Evolutionary conservation across 257 asterid genomes (phyloP), one percentile per base, ranked within the genome.

Genomic region (Solanum acaule): DNA sequence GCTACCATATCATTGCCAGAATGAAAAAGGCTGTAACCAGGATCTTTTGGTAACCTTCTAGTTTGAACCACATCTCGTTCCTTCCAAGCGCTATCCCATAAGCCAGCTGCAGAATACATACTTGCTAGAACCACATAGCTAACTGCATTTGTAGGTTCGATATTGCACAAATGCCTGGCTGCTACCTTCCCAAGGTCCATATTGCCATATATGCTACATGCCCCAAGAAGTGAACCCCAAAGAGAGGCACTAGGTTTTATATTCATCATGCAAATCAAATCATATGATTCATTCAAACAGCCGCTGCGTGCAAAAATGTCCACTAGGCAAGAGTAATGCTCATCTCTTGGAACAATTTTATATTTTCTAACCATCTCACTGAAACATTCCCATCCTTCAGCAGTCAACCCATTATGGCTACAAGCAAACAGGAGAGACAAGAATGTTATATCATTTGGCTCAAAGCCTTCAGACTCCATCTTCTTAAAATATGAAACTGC

Each of bases 351-450:
- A 88, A 59, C 35, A 59, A 93, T 70, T 33, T 89, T 40, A 90
- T 90, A 88, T 83, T 90, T 86, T 70, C 75, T 83, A 49, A 94
- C 91, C 94, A 92, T 86, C 65, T 88, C 86, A 4, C 89, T 86
- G n/a, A 91, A 90, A 78, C 90, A 94, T 38, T 88, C 85, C 92
- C 92, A 90, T 86, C 94, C 95, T 88, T 89, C 88, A 22, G 46
- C 68, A 81, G 90, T 90, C 90, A 94, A 90, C 31, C 95, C 94
- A 59, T 34, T 91, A 83, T 93, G 95, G 89, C 94, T 91, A 87
- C 95, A 93, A 11, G 95, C 95, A 87, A 92, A 94, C 33, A 94
- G 90, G 81, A 92, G 91, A 49, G 93, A 92, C 90, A 91, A 89
- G 42, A 94, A 88, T 1, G 97, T 93, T 20, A 91, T 88, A 42